Percentiles rank a stretch among this genome's conserved stretches.
Evolutionary conservation across 345 rosid species (phyloP).

Genomic region (Ailanthus altissimus): DNA sequence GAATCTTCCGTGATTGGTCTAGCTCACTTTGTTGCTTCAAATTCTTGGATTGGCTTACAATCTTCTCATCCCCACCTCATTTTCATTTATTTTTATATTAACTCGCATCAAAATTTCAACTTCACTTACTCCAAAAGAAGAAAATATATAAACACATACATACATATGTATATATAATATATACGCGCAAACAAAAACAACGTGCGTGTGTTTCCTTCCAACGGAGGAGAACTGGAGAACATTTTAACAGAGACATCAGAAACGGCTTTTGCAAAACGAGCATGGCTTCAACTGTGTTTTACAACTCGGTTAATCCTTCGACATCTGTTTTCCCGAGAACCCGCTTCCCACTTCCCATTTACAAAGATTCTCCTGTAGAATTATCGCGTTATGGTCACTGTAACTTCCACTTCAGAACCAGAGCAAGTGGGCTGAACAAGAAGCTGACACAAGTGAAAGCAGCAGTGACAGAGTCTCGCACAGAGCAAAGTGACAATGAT

Average conservation of each 20-base stretch:
- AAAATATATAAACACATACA: too few species aligned
- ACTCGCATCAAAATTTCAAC: background rate
- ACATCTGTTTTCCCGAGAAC: slow-evolving; percentile 50
- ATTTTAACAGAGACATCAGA: background rate
- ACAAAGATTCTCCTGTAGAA: slow-evolving; percentile 40
- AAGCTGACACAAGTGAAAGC: slow-evolving; percentile 42
- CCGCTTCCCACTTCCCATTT: slow-evolving; percentile 43
- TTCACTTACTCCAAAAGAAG: background rate
- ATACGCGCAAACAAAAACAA: background rate
- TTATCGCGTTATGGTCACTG: slow-evolving; percentile 37
- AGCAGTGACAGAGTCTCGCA: slow-evolving; percentile 34
- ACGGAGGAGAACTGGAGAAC: too few species aligned
- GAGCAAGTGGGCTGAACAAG: slow-evolving; percentile 24
- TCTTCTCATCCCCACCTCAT: background rate
- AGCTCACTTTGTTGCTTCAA: slow-evolving; percentile 2
- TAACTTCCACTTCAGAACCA: slow-evolving; percentile 33
- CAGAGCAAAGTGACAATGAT: slow-evolving; percentile 6
- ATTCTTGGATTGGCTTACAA: slow-evolving; percentile 27
- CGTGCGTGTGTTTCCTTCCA: background rate
- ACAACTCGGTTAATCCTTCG: slow-evolving; percentile 49
- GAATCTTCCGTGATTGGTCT: slow-evolving; percentile 31
- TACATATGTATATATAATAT: too few species aligned
- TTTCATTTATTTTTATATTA: too few species aligned
- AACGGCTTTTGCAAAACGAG: background rate
- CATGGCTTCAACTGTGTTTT: slow-evolving; percentile 67